These are phyloP conservation scores for Vigna reflexopilosa DNA, from an alignment of 306 rosid genomes.

Conservation along the genomic window DNA sequence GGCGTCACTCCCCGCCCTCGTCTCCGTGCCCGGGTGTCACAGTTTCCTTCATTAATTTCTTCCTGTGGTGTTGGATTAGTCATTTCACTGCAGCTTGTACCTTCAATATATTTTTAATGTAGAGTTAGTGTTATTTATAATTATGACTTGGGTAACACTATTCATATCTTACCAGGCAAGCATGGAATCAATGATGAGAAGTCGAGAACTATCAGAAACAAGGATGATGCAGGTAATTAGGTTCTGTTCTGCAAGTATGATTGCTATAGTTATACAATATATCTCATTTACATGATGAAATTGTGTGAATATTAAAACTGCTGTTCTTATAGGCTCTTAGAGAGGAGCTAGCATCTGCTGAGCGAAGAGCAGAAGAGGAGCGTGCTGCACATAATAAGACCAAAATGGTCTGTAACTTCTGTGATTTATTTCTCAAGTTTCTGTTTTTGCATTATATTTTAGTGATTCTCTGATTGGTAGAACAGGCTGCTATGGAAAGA, in stretches of 20 bases:
- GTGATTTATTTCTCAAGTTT: conserved; percentile 16
- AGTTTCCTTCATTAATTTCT: conserved; percentile 38
- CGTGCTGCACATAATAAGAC: conserved; percentile 89
- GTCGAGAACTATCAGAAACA: conserved; percentile 89
- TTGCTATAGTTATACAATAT: conserved; percentile 23
- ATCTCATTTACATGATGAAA: conserved; percentile 30
- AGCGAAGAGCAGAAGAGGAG: conserved; percentile 98
- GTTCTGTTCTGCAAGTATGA: conserved; percentile 43
- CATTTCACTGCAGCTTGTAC: neutral
- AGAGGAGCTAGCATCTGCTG: conserved; percentile 92
- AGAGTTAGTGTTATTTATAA: conserved; percentile 25
- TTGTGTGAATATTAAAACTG: conserved; percentile 30
- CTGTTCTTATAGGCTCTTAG: conserved; percentile 70
- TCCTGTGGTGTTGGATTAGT: conserved; percentile 9
- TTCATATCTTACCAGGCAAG: conserved; percentile 63
- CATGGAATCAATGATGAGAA: conserved; percentile 96
- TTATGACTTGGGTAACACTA: conserved; percentile 46
- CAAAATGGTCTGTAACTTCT: conserved; percentile 71
- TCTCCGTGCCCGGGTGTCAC: no score
- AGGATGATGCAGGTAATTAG: conserved; percentile 97
- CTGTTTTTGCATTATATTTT: conserved; percentile 39
- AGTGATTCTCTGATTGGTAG: conserved; percentile 44
- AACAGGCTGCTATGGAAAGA: conserved; percentile 97
- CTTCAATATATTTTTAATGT: conserved; percentile 18
- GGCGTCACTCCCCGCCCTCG: no score